These are phyloP conservation scores for Butyriboletus loyo DNA, from an alignment of 768 basidiomycete genomes.

Conservation along the genomic window DNA sequence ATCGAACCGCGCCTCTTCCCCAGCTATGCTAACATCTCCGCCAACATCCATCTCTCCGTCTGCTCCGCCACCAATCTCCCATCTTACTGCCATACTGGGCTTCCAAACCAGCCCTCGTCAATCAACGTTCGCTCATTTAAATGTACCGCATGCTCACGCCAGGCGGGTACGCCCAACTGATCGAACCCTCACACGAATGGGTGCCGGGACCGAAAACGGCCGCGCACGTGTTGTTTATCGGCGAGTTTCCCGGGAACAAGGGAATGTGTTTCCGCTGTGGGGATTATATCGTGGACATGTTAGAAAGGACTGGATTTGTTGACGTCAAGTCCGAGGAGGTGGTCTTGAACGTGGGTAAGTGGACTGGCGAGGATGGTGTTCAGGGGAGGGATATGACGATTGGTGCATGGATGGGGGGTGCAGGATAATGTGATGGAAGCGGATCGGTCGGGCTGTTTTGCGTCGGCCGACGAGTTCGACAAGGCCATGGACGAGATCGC, in stretches of 20 bases:
- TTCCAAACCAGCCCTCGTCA: constrained; percentile 30
- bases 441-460: constrained; percentile 14
- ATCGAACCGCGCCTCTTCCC: constrained; percentile 25
- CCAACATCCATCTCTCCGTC: constrained; percentile 21
- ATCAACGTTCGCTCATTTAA: constrained; percentile 34
- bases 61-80: constrained; percentile 30
- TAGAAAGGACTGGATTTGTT: constrained; percentile 15
- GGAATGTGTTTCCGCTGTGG: constrained; percentile 9
- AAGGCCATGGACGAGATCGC: constrained; percentile 10
- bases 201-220: constrained; percentile 12
- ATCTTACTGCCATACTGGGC: constrained; percentile 28
- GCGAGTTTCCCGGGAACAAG: constrained; percentile 5
- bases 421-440: constrained; percentile 19
- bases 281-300: constrained; percentile 17
- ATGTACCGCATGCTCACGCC: constrained; percentile 32
- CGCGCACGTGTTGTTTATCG: constrained; percentile 3
- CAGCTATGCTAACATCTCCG: background rate
- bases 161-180: constrained; percentile 33
- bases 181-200: constrained; percentile 23
- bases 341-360: constrained; percentile 19
- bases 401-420: constrained; percentile 22
- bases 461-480: constrained; percentile 20
- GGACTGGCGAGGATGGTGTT: constrained; percentile 25
- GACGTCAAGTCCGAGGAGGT: constrained; percentile 19
- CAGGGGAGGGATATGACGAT: constrained; percentile 14